Evolutionary conservation across 148 eudicot genomes (phyloP).

Genomic region (Rhododendron mucronatum): DNA sequence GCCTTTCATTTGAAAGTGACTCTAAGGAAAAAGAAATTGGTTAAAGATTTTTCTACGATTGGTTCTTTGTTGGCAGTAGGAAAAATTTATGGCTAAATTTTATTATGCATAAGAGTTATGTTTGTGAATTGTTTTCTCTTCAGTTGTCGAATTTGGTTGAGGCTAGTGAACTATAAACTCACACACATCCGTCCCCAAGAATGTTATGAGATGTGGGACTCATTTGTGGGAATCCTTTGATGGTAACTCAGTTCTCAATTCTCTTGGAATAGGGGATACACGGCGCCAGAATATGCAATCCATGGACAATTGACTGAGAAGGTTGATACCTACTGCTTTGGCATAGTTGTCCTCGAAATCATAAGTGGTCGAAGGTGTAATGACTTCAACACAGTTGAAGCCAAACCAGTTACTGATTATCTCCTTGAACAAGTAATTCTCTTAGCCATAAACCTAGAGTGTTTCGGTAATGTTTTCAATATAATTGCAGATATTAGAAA

Average conservation of each 20-base stretch:
- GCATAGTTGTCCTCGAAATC: constrained; percentile 38
- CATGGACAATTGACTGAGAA: constrained; percentile 46
- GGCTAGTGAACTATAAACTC: not conserved
- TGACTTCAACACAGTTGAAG: not conserved
- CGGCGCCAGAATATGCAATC: constrained; percentile 44
- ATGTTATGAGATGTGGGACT: not conserved
- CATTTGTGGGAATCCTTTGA: not conserved
- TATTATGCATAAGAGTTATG: not conserved
- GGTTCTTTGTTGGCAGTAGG: no score
- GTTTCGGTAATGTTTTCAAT: not conserved
- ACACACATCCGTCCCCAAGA: not conserved
- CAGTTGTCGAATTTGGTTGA: not conserved
- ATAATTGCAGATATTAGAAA: not conserved
- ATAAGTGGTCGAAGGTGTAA: constrained; percentile 31
- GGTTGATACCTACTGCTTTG: constrained; percentile 43
- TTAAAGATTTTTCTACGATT: not conserved
- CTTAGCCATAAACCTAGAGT: not conserved
- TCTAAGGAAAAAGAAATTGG: not conserved
- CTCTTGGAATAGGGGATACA: constrained; percentile 30
- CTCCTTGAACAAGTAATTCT: constrained; percentile 35
- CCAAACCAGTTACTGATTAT: constrained; percentile 17
- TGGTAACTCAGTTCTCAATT: not conserved
- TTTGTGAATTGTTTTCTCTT: not conserved
- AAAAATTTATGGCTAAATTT: no score
- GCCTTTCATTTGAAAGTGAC: not conserved